Conservation (phyloP, 2,329 filamentous ascomycete genomes). For the Colletotrichum godetiae region DNA sequence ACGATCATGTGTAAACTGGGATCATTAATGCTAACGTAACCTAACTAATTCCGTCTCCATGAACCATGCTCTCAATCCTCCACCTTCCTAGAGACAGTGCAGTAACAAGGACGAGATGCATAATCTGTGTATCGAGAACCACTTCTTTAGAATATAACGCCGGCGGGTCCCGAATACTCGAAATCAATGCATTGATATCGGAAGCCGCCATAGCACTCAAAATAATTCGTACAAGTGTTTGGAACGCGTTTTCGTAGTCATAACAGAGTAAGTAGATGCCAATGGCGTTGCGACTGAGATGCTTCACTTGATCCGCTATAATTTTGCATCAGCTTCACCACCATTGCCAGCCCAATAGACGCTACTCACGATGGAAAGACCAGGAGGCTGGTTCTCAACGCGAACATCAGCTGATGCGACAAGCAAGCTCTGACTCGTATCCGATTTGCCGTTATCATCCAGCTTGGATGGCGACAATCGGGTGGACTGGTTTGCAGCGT, state of each 20-base stretch:
- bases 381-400: slow-evolving; percentile 58
- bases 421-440: slow-evolving; percentile 30
- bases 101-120: not conserved
- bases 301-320: slow-evolving; percentile 19
- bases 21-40: slow-evolving; percentile 2
- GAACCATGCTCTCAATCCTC: not conserved
- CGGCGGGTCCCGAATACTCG: slow-evolving; percentile 4
- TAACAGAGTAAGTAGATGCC: slow-evolving; percentile 18
- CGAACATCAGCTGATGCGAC: slow-evolving; percentile 47
- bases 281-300: not conserved
- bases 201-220: slow-evolving; percentile 4
- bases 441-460: slow-evolving; percentile 39
- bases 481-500: slow-evolving; percentile 46
- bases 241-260: slow-evolving; percentile 9
- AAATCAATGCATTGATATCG: slow-evolving; percentile 6
- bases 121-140: not conserved
- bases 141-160: not conserved
- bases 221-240: slow-evolving; percentile 15
- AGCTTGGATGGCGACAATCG: slow-evolving; percentile 44
- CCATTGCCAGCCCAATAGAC: not conserved
- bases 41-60: slow-evolving; percentile 3
- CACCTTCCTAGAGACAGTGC: not conserved
- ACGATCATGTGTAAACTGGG: not conserved
- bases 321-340: not conserved
- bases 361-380: slow-evolving; percentile 10